Evolutionary conservation across 768 basidiomycete species (phyloP).

Genomic region (Podaxis sp.): DNA sequence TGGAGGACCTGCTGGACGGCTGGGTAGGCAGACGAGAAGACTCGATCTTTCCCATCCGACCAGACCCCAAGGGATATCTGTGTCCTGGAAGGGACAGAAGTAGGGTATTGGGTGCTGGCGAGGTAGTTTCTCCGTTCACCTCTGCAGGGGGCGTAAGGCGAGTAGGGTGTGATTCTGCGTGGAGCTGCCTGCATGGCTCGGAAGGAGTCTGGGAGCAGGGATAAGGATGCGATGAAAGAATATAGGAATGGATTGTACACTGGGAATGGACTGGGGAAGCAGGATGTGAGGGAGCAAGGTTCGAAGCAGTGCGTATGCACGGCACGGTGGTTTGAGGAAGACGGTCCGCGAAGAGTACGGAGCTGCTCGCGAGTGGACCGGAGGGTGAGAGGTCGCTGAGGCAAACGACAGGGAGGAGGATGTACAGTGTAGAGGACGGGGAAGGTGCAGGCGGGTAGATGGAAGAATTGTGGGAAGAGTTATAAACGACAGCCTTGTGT

Average conservation of each 20-base stretch:
- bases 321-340: conserved; percentile 21
- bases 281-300: conserved; percentile 1
- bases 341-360: conserved; percentile 31
- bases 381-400: conserved; percentile 8
- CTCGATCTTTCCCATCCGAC: conserved; percentile 35
- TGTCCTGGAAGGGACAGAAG: conserved; percentile 23
- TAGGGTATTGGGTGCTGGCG: conserved; percentile 21
- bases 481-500: conserved; percentile 21
- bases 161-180: conserved; percentile 24
- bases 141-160: conserved; percentile 20
- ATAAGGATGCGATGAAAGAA: background rate
- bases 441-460: conserved; percentile 11
- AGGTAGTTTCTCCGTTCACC: conserved; percentile 18
- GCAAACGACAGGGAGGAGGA: conserved; percentile 8
- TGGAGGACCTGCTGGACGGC: conserved; percentile 49
- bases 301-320: background rate
- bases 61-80: conserved; percentile 40
- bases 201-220: conserved; percentile 10
- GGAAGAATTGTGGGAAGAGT: conserved; percentile 13
- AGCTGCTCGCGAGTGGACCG: conserved; percentile 12
- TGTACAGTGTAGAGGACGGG: conserved; percentile 9
- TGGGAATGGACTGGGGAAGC: conserved; percentile 9
- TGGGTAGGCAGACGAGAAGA: conserved; percentile 48
- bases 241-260: background rate
- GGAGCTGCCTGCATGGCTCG: conserved; percentile 18